These are phyloP conservation scores for Solanum piurae DNA, from an alignment of 257 asterid species.

Conservation along the genomic window DNA sequence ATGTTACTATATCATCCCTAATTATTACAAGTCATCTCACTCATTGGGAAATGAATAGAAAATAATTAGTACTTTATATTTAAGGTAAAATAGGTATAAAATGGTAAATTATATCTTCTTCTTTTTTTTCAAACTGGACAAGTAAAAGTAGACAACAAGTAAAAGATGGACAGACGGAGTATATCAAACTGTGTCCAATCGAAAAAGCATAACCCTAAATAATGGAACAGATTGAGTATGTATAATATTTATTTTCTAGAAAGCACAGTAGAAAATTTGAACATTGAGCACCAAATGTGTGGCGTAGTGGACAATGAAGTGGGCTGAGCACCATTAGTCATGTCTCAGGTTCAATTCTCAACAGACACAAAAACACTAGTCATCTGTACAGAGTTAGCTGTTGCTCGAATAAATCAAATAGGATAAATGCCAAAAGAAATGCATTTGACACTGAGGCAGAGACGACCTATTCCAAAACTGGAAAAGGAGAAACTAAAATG, in stretches of 20 bases:
- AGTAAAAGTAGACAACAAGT: neutral
- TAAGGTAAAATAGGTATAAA: neutral
- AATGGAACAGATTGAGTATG: neutral
- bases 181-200: neutral
- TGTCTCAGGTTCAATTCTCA: neutral
- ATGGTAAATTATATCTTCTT: neutral
- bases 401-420: neutral
- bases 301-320: neutral
- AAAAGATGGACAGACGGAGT: neutral
- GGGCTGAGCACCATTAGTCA: neutral
- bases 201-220: neutral
- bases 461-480: neutral
- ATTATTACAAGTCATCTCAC: neutral
- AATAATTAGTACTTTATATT: neutral
- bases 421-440: neutral
- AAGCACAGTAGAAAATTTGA: neutral
- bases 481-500: neutral
- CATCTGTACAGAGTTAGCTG: neutral
- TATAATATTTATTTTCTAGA: neutral
- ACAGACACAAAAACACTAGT: neutral
- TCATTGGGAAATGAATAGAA: neutral
- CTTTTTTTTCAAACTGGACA: neutral
- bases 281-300: neutral
- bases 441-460: neutral
- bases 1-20: neutral